Conservation (phyloP, 2,329 filamentous ascomycete genomes). For the Juglanconis oblonga region DNA sequence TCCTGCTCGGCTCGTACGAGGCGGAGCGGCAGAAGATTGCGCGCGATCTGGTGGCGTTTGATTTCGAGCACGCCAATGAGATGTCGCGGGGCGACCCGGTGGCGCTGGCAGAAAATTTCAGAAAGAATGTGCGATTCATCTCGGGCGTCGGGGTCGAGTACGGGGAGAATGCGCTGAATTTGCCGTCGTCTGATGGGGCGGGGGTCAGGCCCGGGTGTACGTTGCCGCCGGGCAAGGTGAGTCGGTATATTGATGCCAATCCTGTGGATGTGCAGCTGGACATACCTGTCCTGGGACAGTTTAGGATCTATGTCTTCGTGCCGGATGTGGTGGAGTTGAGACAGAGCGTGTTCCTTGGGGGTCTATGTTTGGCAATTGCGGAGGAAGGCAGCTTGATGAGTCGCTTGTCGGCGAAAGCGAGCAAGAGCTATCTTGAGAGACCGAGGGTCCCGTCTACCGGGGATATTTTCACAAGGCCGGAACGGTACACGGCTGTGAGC, state of each 20-base stretch:
- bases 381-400: conserved; percentile 53
- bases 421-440: conserved; percentile 58
- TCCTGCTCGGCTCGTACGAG: conserved; percentile 59
- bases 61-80: conserved; percentile 55
- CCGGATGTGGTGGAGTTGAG: conserved; percentile 15
- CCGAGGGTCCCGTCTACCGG: conserved; percentile 55
- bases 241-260: conserved; percentile 51
- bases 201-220: conserved; percentile 25
- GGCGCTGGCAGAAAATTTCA: conserved; percentile 66
- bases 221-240: conserved; percentile 47
- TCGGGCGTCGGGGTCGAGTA: conserved; percentile 64
- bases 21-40: conserved; percentile 61
- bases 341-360: conserved; percentile 15
- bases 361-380: conserved; percentile 48
- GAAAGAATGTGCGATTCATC: conserved; percentile 70
- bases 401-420: conserved; percentile 56
- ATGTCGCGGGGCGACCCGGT: conserved; percentile 60
- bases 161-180: conserved; percentile 12
- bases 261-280: conserved; percentile 53
- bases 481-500: conserved; percentile 66
- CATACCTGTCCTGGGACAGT: conserved; percentile 51
- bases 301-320: conserved; percentile 48
- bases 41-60: conserved; percentile 57
- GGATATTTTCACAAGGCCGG: conserved; percentile 64
- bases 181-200: background rate